phyloP scores from a whole-genome alignment of 352 stramenopile genomes.

The Phytophthora melonis region DNA sequence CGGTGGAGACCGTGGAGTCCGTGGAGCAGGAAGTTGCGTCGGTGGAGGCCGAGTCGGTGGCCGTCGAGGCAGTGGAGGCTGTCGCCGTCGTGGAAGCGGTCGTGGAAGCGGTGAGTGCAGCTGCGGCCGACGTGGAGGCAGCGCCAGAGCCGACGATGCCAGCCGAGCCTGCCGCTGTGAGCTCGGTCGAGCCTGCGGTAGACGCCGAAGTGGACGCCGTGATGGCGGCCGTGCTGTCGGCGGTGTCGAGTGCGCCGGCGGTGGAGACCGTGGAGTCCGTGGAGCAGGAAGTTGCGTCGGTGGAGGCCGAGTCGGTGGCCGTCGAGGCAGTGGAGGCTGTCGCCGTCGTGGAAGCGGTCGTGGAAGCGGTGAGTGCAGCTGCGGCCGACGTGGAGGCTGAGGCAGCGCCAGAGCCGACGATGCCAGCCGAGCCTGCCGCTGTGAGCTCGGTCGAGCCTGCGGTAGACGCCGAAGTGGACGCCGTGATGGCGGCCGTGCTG shows the following conservation, averaged over 20 bases:
- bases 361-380: background rate
- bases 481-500: conserved; percentile 6
- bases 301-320: background rate
- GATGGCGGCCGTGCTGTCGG: conserved; percentile 7
- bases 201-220: no score
- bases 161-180: background rate
- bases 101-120: background rate
- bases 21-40: background rate
- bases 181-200: background rate
- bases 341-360: no score
- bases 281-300: background rate
- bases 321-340: background rate
- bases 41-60: background rate
- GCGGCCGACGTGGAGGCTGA: no score
- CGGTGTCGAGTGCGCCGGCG: background rate
- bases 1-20: background rate
- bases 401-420: background rate
- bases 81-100: background rate
- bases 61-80: background rate
- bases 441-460: background rate
- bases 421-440: background rate
- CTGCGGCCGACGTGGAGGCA: background rate
- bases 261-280: background rate
- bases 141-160: background rate
- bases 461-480: no score